Conservation (phyloP, 176 grass and related monocot species). For the Cenchrus fungigraminus region DNA sequence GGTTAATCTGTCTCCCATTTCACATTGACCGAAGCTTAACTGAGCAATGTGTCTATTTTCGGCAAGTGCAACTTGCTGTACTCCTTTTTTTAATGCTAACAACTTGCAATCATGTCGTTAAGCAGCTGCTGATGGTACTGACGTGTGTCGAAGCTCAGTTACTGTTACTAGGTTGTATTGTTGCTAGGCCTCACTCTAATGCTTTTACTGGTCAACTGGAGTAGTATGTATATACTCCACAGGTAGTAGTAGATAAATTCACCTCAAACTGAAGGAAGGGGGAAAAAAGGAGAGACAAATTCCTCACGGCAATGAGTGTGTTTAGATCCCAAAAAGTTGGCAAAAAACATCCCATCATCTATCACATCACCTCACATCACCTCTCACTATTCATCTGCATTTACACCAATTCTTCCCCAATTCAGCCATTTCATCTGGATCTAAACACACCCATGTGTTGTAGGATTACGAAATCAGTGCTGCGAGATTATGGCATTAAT, state of each 20-base stretch:
- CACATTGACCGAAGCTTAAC: background rate
- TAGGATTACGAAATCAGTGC: conserved; percentile 45
- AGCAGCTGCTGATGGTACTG: background rate
- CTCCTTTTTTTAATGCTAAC: too few species aligned
- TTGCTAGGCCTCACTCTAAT: background rate
- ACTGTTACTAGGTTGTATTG: background rate
- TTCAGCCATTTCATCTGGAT: too few species aligned
- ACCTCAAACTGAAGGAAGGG: background rate
- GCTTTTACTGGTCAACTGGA: background rate
- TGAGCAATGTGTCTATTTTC: background rate
- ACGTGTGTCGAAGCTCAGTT: background rate
- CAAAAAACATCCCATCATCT: too few species aligned
- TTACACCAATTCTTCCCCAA: too few species aligned
- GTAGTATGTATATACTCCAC: too few species aligned
- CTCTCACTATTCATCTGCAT: too few species aligned
- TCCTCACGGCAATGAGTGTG: background rate
- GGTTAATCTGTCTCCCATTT: background rate
- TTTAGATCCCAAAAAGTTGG: too few species aligned
- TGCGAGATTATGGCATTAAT: conserved; percentile 33
- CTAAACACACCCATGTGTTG: background rate
- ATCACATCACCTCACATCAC: too few species aligned
- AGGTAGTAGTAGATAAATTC: background rate
- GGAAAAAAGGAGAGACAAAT: background rate
- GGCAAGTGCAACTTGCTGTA: background rate
- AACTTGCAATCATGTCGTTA: background rate